These are phyloP conservation scores for Monilinia fructigena DNA, from an alignment of 2,329 filamentous ascomycete genomes.

Conservation along the genomic window DNA sequence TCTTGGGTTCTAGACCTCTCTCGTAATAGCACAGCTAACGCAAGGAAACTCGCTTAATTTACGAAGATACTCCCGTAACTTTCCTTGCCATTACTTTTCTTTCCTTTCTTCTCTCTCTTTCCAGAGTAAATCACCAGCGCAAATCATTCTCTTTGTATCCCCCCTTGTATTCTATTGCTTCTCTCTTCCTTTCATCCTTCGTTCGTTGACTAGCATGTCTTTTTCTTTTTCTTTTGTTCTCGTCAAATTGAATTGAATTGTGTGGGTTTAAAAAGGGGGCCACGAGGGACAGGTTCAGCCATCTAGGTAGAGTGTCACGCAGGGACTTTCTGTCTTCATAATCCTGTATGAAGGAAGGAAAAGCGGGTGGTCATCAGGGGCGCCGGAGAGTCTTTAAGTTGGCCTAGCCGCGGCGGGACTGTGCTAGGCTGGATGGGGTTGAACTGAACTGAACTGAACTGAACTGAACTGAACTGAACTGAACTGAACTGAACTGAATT, in stretches of 20 bases:
- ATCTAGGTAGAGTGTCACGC: no score
- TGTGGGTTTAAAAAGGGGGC: neutral
- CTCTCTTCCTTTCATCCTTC: neutral
- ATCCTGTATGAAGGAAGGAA: neutral
- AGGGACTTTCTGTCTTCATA: neutral
- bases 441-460: neutral
- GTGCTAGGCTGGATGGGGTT: neutral
- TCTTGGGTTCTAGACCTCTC: conserved; percentile 12
- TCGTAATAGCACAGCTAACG: neutral
- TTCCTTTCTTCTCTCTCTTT: neutral
- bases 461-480: neutral
- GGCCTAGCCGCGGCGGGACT: neutral
- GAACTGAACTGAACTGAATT: neutral
- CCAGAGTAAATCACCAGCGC: neutral
- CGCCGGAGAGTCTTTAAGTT: neutral
- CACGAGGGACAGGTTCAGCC: no score
- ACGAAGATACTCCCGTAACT: neutral
- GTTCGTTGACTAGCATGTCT: neutral
- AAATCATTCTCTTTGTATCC: neutral
- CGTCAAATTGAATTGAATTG: neutral
- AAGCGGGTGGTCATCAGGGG: no score
- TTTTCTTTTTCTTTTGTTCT: conserved; percentile 13
- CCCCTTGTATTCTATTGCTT: conserved; percentile 20
- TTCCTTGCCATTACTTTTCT: neutral
- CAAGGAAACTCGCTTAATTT: conserved; percentile 7